Conservation (phyloP, 257 asterid genomes). For the Rehmannia glutinosa region DNA sequence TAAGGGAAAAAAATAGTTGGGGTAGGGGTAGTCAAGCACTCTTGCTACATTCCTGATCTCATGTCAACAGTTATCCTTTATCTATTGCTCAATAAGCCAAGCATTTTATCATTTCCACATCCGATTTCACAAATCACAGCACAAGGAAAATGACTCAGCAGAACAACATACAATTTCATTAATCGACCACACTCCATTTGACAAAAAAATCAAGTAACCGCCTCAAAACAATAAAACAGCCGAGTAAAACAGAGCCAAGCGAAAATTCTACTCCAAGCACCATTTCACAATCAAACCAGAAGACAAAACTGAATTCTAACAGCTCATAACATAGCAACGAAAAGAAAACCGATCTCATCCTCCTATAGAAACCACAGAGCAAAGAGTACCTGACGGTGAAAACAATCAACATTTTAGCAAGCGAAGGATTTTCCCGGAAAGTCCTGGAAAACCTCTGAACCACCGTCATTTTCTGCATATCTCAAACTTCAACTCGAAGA, state of each 20-base stretch:
- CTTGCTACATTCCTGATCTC: too few relatives aligned
- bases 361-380: not conserved
- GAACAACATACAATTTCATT: not conserved
- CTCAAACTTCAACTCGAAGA: conserved; percentile 7
- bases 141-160: too few relatives aligned
- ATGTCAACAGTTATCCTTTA: too few relatives aligned
- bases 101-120: not conserved
- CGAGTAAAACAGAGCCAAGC: not conserved
- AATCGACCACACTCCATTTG: not conserved
- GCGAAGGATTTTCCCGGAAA: conserved; percentile 53
- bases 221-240: not conserved
- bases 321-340: not conserved
- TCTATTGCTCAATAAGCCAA: too few relatives aligned
- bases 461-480: conserved; percentile 44
- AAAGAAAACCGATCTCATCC: too few relatives aligned
- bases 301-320: not conserved
- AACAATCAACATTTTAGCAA: conserved; percentile 53
- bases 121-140: too few relatives aligned
- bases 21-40: too few relatives aligned
- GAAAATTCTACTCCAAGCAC: conserved; percentile 3
- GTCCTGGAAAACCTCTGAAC: conserved; percentile 51
- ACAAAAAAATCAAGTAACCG: not conserved
- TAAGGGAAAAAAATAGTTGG: too few relatives aligned
- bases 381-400: conserved; percentile 56
- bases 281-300: not conserved